phyloP scores from a whole-genome alignment of 2,329 filamentous ascomycete genomes.

The Fusarium sacchari region DNA sequence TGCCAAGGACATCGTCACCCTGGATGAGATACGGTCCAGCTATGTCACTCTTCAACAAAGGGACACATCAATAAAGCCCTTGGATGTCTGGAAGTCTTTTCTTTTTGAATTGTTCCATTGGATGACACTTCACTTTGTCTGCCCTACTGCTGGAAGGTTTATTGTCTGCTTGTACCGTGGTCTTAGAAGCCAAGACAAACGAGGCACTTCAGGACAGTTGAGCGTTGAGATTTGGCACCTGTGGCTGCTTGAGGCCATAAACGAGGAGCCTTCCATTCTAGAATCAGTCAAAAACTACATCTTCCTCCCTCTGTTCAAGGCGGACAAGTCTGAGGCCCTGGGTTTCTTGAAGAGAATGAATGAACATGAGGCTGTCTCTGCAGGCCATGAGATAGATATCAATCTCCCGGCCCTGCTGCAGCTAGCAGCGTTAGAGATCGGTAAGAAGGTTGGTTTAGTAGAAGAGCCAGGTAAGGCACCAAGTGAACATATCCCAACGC shows the following conservation, averaged over 20 bases:
- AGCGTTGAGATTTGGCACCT: constrained; percentile 61
- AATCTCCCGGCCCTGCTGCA: constrained; percentile 68
- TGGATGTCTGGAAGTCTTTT: constrained; percentile 61
- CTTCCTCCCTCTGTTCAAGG: constrained; percentile 70
- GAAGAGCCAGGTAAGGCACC: constrained; percentile 68
- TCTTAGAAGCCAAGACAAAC: constrained; percentile 49
- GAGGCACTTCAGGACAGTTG: constrained; percentile 39
- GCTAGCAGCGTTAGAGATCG: constrained; percentile 74
- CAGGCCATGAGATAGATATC: constrained; percentile 56
- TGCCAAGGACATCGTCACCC: constrained; percentile 65
- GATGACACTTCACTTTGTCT: constrained; percentile 67
- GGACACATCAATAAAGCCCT: not conserved
- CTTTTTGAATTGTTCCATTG: constrained; percentile 62
- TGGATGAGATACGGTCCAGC: constrained; percentile 56
- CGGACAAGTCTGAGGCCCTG: constrained; percentile 63
- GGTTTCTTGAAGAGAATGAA: constrained; percentile 68
- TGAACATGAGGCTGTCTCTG: constrained; percentile 58
- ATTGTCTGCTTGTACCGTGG: constrained; percentile 66
- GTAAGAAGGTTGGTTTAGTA: constrained; percentile 75
- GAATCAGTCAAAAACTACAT: constrained; percentile 73
- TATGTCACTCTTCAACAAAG: constrained; percentile 55
- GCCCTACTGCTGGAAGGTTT: constrained; percentile 69
- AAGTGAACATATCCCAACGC: not conserved
- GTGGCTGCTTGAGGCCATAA: constrained; percentile 65
- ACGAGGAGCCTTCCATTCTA: constrained; percentile 61